phyloP scores from a whole-genome alignment of 164 flowering plant species.

The Nymphaea thermarum region DNA sequence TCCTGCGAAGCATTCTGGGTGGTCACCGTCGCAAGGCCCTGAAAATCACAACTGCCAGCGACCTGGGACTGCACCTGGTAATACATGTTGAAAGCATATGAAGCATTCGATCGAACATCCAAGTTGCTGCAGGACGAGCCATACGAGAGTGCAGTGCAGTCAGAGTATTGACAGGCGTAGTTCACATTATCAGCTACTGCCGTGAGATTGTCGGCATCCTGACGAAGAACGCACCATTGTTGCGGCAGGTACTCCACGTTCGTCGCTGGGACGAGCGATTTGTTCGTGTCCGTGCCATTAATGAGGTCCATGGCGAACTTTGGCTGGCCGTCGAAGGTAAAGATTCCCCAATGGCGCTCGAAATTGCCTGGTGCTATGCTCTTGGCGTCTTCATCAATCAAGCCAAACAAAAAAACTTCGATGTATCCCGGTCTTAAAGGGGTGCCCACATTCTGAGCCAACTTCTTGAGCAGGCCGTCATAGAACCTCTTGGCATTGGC shows the following conservation, averaged over 20 bases:
- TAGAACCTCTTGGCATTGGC: constrained; percentile 25
- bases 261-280: constrained; percentile 17
- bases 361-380: constrained; percentile 34
- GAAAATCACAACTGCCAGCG: constrained; percentile 23
- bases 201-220: constrained; percentile 16
- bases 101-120: constrained; percentile 29
- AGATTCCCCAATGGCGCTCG: constrained; percentile 47
- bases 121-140: constrained; percentile 29
- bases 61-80: constrained; percentile 30
- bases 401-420: constrained; percentile 33
- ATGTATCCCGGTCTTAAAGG: constrained; percentile 26
- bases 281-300: constrained; percentile 21
- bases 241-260: constrained; percentile 21
- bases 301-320: constrained; percentile 24
- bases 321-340: constrained; percentile 32
- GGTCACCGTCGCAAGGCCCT: constrained; percentile 28
- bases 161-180: constrained; percentile 30
- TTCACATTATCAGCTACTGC: constrained; percentile 23
- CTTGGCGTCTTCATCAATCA: constrained; percentile 42
- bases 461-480: constrained; percentile 18
- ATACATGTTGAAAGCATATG: constrained; percentile 41
- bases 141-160: constrained; percentile 37
- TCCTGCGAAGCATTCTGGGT: constrained; percentile 23
- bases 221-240: constrained; percentile 29
- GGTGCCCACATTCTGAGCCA: constrained; percentile 28